Evolutionary conservation across 805 yeast species (phyloP).

Genomic region (Candida insectorum): DNA sequence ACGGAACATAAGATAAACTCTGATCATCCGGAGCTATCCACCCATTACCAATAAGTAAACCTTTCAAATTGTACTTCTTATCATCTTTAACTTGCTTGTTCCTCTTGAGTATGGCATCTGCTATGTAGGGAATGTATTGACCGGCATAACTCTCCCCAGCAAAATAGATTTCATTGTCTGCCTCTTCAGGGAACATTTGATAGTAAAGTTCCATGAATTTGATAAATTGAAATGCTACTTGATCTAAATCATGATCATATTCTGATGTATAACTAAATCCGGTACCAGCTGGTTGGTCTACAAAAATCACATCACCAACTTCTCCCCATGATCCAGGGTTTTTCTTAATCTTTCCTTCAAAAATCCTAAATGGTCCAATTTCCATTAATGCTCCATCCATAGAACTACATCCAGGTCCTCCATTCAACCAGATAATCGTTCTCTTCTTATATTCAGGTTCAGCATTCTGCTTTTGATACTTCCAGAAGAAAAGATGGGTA

Average conservation of each 20-base stretch:
- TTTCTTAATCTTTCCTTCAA: conserved; percentile 39
- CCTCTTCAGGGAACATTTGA: conserved; percentile 69
- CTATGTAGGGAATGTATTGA: conserved; percentile 89
- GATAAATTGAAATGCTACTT: conserved; percentile 62
- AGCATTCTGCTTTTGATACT: conserved; percentile 41
- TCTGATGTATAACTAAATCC: conserved; percentile 72
- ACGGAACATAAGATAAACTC: conserved; percentile 76
- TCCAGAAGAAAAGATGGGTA: conserved; percentile 77
- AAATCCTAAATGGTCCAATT: conserved; percentile 79
- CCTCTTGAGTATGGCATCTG: conserved; percentile 52
- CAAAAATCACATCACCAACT: conserved; percentile 72
- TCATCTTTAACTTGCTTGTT: conserved; percentile 26
- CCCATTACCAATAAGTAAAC: conserved; percentile 84
- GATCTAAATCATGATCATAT: conserved; percentile 51
- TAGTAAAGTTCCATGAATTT: conserved; percentile 65
- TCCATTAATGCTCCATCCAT: conserved; percentile 97
- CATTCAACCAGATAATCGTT: conserved; percentile 86
- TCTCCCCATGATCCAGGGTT: conserved; percentile 85
- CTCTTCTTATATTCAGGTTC: conserved; percentile 33
- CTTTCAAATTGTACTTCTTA: conserved; percentile 47
- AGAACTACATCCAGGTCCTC: conserved; percentile 98
- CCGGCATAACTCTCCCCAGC: conserved; percentile 99
- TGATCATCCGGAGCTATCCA: conserved; percentile 91
- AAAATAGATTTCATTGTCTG: conserved; percentile 58
- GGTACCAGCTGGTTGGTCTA: conserved; percentile 94